Evolutionary conservation across 1,139 yeast genomes (phyloP).

Genomic region (Debaryomyces subglobosus): DNA sequence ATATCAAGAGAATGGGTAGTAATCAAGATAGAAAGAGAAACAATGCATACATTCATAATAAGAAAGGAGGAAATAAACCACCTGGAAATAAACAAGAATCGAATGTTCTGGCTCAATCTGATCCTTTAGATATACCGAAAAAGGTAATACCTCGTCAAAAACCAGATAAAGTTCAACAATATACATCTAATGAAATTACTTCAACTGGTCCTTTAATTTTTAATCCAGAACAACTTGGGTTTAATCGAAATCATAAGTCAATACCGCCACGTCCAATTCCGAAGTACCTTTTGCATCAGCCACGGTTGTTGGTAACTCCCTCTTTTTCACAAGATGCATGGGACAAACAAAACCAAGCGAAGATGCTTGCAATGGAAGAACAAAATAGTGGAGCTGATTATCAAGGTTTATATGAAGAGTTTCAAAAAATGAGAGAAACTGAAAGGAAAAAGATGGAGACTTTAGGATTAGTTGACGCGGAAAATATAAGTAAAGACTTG

Average conservation of each 20-base stretch:
- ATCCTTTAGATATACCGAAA: constrained; percentile 23
- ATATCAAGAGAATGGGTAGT: constrained; percentile 4
- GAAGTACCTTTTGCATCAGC: constrained; percentile 39
- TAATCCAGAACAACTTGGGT: constrained; percentile 37
- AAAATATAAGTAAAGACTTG: constrained; percentile 77
- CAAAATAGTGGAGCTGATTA: constrained; percentile 37
- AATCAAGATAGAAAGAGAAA: constrained; percentile 9
- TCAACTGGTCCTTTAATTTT: constrained; percentile 33
- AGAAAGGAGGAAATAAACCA: neutral
- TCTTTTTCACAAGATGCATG: constrained; percentile 39
- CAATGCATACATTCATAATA: neutral
- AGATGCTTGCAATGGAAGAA: constrained; percentile 41
- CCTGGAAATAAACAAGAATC: constrained; percentile 3
- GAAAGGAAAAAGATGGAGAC: constrained; percentile 84
- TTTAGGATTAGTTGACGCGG: constrained; percentile 84
- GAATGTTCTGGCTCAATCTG: constrained; percentile 4
- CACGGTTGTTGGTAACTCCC: constrained; percentile 40
- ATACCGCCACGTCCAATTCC: constrained; percentile 36
- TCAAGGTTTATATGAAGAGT: constrained; percentile 51
- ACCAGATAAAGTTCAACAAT: constrained; percentile 25
- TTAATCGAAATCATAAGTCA: constrained; percentile 15
- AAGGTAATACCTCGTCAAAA: constrained; percentile 27
- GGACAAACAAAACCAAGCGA: constrained; percentile 46
- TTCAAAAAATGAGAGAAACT: constrained; percentile 72
- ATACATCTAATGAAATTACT: constrained; percentile 24